These are phyloP conservation scores for Cyanidium caldarium DNA, from an alignment of 23 red algal species.

Conservation along the genomic window DNA sequence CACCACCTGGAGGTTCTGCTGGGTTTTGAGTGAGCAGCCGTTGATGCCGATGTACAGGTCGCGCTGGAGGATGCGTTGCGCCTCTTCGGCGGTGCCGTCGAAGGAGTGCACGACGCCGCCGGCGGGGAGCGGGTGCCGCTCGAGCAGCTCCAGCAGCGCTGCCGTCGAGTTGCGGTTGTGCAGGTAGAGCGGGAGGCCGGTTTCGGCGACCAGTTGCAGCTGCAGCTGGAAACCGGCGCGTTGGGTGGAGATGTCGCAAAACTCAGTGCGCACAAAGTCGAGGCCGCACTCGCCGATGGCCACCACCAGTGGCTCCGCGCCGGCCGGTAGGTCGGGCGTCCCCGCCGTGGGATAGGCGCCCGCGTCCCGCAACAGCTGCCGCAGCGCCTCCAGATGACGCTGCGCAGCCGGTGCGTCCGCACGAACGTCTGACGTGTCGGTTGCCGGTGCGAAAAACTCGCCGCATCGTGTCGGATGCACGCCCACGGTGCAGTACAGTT, in stretches of 20 bases:
- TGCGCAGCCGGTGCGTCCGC: slow-evolving; percentile 14
- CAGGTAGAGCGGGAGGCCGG: slow-evolving; percentile 64
- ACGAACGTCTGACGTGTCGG: not conserved
- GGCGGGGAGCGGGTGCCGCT: slow-evolving; percentile 25
- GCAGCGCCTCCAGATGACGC: slow-evolving; percentile 20
- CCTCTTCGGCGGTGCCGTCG: slow-evolving; percentile 60
- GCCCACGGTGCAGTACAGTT: slow-evolving; percentile 70
- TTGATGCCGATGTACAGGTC: slow-evolving; percentile 85
- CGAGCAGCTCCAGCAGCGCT: slow-evolving; percentile 36
- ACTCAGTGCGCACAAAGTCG: slow-evolving; percentile 63
- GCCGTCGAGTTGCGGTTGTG: slow-evolving; percentile 68
- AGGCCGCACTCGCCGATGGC: slow-evolving; percentile 93
- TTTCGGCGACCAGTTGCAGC: slow-evolving; percentile 46
- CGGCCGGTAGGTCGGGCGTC: slow-evolving; percentile 8
- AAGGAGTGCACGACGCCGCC: slow-evolving; percentile 86
- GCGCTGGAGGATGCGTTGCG: slow-evolving; percentile 29
- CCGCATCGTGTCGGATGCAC: slow-evolving; percentile 80
- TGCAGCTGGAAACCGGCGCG: slow-evolving; percentile 46
- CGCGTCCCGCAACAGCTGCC: not conserved
- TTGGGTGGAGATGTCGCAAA: slow-evolving; percentile 55
- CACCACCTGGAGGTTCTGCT: slow-evolving; percentile 57
- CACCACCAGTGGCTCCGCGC: slow-evolving; percentile 38
- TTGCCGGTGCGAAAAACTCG: not conserved
- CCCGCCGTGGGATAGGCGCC: not conserved
- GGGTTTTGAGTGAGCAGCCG: slow-evolving; percentile 84